Base-by-base conservation (phyloP, 371 early-diverging fungal genomes). In the Capniomyces stellatus region DNA sequence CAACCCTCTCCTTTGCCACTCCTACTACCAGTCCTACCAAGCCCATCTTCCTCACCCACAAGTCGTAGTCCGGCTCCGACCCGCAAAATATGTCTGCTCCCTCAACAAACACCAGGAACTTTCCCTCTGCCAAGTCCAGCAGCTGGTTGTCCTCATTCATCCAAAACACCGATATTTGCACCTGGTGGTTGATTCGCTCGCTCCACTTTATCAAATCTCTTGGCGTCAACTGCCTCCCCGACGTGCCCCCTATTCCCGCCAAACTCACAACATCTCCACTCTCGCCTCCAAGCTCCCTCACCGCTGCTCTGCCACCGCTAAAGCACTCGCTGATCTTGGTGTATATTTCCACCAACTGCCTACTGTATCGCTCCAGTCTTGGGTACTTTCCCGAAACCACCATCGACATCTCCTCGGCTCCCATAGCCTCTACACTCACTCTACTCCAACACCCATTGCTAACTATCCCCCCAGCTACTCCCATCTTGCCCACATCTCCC, bases 61-160 rank as follows among this genome's bases (percentile, higher is more conserved):
- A 63, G 2, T 69, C 75, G 52, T 75, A 71, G 53, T 82, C 78
- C 3, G 83, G 65, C 51, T 91, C 81, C 82, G 87, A 86, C 42
- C 81, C 81, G 25, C 82, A 81, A 58, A 95, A 92, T 46, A 82
- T 80, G 61, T 94, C 95, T 15, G 80, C 76, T 0, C 87, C 96
- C 66, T 94, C 94, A 29, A 76, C 76, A 56, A 85, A 85, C 30
- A 82, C 52, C 35, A 39, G 31, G 40, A 57, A 61, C 22, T 31
- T 35, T 40, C 58, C 66, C 44, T 31, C 29, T 2, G 49, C 52
- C 31, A 19, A 48, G 27, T 46, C 47, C 18, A 43, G 3, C 3
- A 46, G 23, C 25, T 25, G 2, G 15, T 31, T 22, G 1, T 18
- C 22, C 2, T 30, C 25, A 1, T 18, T 41, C 3, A 27, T 2